Percentiles rank a stretch among this genome's conserved stretches.
Evolutionary conservation across 176 grass and related monocot species (phyloP).

Genomic region (Saccharum officinarum): DNA sequence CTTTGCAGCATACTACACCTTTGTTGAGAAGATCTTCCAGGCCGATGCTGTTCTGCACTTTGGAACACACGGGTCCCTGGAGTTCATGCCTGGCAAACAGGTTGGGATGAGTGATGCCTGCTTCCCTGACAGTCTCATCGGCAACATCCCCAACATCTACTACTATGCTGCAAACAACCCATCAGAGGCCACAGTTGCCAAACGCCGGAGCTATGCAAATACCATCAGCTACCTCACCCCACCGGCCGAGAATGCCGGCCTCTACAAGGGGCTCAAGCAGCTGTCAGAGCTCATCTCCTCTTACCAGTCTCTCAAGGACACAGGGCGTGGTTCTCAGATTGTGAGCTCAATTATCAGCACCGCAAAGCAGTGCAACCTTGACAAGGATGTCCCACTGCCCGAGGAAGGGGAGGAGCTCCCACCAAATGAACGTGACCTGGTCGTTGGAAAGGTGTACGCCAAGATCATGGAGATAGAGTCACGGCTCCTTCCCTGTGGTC

Average conservation of each 20-base stretch:
- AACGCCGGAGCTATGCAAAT: slow-evolving; percentile 96
- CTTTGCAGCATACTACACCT: slow-evolving; percentile 96
- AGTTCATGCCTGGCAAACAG: slow-evolving; percentile 99
- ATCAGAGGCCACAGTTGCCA: slow-evolving; percentile 92
- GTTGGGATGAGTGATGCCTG: slow-evolving; percentile 98
- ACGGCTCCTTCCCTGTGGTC: slow-evolving; percentile 84
- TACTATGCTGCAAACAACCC: slow-evolving; percentile 99
- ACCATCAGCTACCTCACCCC: slow-evolving; percentile 99
- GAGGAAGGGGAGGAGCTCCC: slow-evolving; percentile 89
- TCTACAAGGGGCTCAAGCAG: slow-evolving; percentile 99
- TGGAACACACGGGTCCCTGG: slow-evolving; percentile 88
- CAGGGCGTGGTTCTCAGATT: slow-evolving; percentile 84
- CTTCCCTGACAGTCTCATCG: slow-evolving; percentile 96
- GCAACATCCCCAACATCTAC: slow-evolving; percentile 98
- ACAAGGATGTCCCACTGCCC: slow-evolving; percentile 89
- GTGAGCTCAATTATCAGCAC: slow-evolving; percentile 97
- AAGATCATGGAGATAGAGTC: slow-evolving; percentile 99
- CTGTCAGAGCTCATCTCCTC: slow-evolving; percentile 95
- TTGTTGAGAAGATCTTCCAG: slow-evolving; percentile 96
- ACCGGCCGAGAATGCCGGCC: slow-evolving; percentile 92
- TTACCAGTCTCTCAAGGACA: slow-evolving; percentile 97
- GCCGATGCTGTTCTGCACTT: slow-evolving; percentile 97
- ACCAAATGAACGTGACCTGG: slow-evolving; percentile 62
- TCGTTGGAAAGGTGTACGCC: slow-evolving; percentile 92
- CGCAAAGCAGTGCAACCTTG: slow-evolving; percentile 93